phyloP scores from a whole-genome alignment of 345 rosid species.

The Boechera retrofracta region DNA sequence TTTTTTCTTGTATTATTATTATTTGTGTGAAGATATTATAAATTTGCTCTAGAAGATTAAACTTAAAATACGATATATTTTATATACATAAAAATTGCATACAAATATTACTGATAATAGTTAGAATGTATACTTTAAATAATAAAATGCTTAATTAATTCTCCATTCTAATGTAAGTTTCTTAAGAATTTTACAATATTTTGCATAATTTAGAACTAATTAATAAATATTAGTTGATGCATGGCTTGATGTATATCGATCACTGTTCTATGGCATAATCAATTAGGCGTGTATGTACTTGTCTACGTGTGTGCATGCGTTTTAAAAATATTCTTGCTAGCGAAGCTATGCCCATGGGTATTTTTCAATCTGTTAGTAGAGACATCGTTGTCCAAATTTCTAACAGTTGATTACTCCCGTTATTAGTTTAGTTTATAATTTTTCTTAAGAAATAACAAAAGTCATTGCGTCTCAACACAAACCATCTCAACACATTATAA shows the following conservation, averaged over 20 bases:
- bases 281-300: not conserved
- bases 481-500: slow-evolving; percentile 24
- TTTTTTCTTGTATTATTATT: no score
- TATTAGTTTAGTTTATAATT: not conserved
- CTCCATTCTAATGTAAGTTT: not conserved
- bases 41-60: not conserved
- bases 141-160: not conserved
- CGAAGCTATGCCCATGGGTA: slow-evolving; percentile 19
- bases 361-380: slow-evolving; percentile 45
- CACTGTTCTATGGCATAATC: slow-evolving; percentile 7
- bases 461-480: slow-evolving; percentile 43
- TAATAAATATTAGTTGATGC: not conserved
- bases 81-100: not conserved
- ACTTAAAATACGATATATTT: not conserved
- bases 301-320: slow-evolving; percentile 36
- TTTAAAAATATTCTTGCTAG: slow-evolving; percentile 12
- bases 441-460: not conserved
- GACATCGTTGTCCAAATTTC: slow-evolving; percentile 30
- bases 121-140: not conserved
- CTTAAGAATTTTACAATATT: not conserved
- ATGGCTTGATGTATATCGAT: not conserved
- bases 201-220: not conserved
- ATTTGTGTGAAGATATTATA: not conserved
- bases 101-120: not conserved
- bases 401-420: slow-evolving; percentile 25